Percentiles rank a stretch among this genome's conserved stretches.
phyloP scores from a whole-genome alignment of 331 rosid genomes.

The Erythrophleum ivorense region DNA sequence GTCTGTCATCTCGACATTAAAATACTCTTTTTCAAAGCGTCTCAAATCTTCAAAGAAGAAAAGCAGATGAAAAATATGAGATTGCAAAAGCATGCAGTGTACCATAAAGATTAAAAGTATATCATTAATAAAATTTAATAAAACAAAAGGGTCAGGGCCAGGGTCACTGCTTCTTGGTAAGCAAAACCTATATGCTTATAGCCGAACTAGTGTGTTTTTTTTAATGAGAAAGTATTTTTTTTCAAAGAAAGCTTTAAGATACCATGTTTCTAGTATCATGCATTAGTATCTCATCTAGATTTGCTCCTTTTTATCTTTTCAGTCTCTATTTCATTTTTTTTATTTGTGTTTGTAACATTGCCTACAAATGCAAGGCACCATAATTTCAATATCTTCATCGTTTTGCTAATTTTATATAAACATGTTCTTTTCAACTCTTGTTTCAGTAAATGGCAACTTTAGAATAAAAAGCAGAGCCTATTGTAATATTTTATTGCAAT shows the following conservation, averaged over 20 bases:
- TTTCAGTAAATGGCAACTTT: slow-evolving; percentile 27
- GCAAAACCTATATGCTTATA: slow-evolving; percentile 45
- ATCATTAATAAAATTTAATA: slow-evolving; percentile 2
- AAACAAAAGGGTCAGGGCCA: slow-evolving; percentile 16
- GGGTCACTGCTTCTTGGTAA: slow-evolving; percentile 35
- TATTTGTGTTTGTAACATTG: slow-evolving; percentile 30
- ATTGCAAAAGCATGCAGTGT: slow-evolving; percentile 51
- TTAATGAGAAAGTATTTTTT: slow-evolving; percentile 24
- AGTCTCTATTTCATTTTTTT: slow-evolving; percentile 27
- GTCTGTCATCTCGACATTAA: slow-evolving; percentile 23
- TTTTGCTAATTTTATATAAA: background rate
- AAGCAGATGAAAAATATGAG: slow-evolving; percentile 42
- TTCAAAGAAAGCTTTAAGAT: slow-evolving; percentile 19
- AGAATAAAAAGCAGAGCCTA: slow-evolving; percentile 32
- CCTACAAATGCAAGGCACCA: slow-evolving; percentile 22
- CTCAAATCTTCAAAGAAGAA: slow-evolving; percentile 47
- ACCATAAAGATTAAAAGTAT: background rate
- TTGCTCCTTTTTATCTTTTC: slow-evolving; percentile 47
- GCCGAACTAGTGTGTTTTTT: slow-evolving; percentile 47
- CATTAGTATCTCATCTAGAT: slow-evolving; percentile 54
- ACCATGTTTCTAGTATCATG: slow-evolving; percentile 37
- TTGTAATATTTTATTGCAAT: background rate
- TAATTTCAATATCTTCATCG: slow-evolving; percentile 20
- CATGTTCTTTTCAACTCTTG: background rate
- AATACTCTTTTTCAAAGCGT: slow-evolving; percentile 18